Base-by-base conservation (phyloP, 768 basidiomycete genomes). In the Rhizopogon salebrosus region DNA sequence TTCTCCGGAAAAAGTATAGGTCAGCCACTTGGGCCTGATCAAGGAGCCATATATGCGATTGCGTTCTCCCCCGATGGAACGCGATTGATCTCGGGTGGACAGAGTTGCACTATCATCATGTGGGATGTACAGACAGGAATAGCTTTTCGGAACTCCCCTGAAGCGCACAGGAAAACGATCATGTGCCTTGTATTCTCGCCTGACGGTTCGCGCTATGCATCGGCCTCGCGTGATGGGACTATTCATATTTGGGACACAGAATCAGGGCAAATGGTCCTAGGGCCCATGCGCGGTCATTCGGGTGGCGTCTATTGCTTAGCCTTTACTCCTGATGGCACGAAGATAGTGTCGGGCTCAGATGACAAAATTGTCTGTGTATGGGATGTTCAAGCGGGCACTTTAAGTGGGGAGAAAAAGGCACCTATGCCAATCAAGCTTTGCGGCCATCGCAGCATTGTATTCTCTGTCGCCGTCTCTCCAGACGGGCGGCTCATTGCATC, bases 111-210 rank as follows among this genome's bases (percentile, higher is more conserved):
- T 20, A 62, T 70, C 53, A 23, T 66, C 37, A 16, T 65, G 20
- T 69, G 66, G 68, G 52, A 68, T 27, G 39, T 45, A 4, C 18
- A 41, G 6, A 57, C 58, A 20, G 57, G 60, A 2, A 54, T 55
- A 3, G 51, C 58, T 52, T 9, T 49, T 2, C 57, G 60, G 40
- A 31, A 37, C 8, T 62, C 63, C 0, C 26, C 69, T 16, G 54
- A 14, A 6, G 66, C 60, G 35, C 66, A 68, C 10, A 34, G 49
- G 36, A 69, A 66, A 45, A 35, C 59, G 1, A 18, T 68, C 26
- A 60, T 67, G n/a, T 41, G 64, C 3, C 57, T 69, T 10, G 60
- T 64, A 0, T 70, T 66, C 52, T 70, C 70, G 0, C 68, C 68
- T 0, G 41, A 51, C 14, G 64, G 55, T 3, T 49, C 35, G 23